A percentile compares a stretch with the other conserved stretches of the same genome.
Evolutionary conservation across 495 filamentous ascomycete genomes (phyloP).

Genomic region (Hypoxylon trugodes): DNA sequence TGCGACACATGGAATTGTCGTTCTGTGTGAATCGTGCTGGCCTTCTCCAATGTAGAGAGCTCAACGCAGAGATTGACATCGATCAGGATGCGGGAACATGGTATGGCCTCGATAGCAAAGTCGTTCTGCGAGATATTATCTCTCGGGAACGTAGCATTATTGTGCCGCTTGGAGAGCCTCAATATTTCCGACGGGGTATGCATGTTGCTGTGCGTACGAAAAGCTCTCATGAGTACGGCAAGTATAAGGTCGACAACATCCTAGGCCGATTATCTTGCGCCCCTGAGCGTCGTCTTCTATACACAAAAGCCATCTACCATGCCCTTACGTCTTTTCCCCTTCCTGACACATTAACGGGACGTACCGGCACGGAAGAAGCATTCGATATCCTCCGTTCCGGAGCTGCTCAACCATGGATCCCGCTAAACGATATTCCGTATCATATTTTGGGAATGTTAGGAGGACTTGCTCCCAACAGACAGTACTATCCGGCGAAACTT

Average conservation of each 20-base stretch:
- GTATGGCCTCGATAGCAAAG: slow-evolving; percentile 58
- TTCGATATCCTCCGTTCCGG: slow-evolving; percentile 60
- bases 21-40: slow-evolving; percentile 44
- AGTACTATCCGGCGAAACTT: slow-evolving; percentile 64
- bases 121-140: slow-evolving; percentile 55
- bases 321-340: slow-evolving; percentile 66
- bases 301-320: slow-evolving; percentile 64
- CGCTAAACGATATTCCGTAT: slow-evolving; percentile 30
- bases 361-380: slow-evolving; percentile 69
- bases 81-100: slow-evolving; percentile 60
- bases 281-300: slow-evolving; percentile 56
- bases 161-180: slow-evolving; percentile 46
- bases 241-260: slow-evolving; percentile 57
- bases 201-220: slow-evolving; percentile 48
- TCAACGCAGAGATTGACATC: slow-evolving; percentile 56
- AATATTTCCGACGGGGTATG: slow-evolving; percentile 17
- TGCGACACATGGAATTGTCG: slow-evolving; percentile 50
- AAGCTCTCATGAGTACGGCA: slow-evolving; percentile 43
- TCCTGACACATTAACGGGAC: slow-evolving; percentile 63
- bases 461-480: slow-evolving; percentile 56
- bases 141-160: slow-evolving; percentile 45
- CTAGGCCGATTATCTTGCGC: slow-evolving; percentile 58
- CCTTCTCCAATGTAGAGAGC: slow-evolving; percentile 54
- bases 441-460: slow-evolving; percentile 50
- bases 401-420: slow-evolving; percentile 54